These are phyloP conservation scores for Mimosa pudica DNA, from an alignment of 306 rosid species.

Conservation along the genomic window DNA sequence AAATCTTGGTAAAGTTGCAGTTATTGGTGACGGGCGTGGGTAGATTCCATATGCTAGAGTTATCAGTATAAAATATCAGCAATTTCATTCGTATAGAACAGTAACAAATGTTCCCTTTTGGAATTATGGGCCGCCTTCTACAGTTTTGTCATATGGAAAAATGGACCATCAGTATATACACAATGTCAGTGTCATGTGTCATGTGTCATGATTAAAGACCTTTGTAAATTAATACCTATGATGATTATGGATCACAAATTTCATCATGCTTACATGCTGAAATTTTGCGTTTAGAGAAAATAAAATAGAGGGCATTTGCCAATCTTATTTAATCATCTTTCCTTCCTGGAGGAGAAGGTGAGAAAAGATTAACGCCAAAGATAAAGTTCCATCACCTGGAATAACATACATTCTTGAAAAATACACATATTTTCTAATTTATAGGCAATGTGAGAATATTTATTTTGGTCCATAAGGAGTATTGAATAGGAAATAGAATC, in stretches of 20 bases:
- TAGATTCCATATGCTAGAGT: slow-evolving; percentile 43
- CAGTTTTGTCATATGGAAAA: neutral
- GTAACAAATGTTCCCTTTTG: neutral
- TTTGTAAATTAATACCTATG: too few relatives aligned
- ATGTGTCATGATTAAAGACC: neutral
- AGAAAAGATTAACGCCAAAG: too few relatives aligned
- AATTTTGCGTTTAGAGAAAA: too few relatives aligned
- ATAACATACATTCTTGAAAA: too few relatives aligned
- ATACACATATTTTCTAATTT: too few relatives aligned
- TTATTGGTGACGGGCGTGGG: slow-evolving; percentile 23
- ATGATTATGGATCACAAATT: too few relatives aligned
- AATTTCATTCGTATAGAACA: slow-evolving; percentile 36
- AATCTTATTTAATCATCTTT: too few relatives aligned
- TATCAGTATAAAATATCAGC: slow-evolving; percentile 21
- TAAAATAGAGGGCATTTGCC: too few relatives aligned
- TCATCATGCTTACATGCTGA: too few relatives aligned
- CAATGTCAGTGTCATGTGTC: slow-evolving; percentile 2
- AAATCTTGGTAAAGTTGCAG: slow-evolving; percentile 33
- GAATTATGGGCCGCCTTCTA: neutral
- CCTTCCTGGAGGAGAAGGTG: too few relatives aligned
- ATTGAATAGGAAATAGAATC: slow-evolving; percentile 28
- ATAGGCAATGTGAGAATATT: too few relatives aligned
- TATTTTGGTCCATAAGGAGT: neutral
- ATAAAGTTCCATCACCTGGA: too few relatives aligned
- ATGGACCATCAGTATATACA: neutral